Percentiles rank a stretch among this genome's conserved stretches.
Evolutionary conservation across 148 eudicot species (phyloP).

Genomic region (Chenopodium quinoa): DNA sequence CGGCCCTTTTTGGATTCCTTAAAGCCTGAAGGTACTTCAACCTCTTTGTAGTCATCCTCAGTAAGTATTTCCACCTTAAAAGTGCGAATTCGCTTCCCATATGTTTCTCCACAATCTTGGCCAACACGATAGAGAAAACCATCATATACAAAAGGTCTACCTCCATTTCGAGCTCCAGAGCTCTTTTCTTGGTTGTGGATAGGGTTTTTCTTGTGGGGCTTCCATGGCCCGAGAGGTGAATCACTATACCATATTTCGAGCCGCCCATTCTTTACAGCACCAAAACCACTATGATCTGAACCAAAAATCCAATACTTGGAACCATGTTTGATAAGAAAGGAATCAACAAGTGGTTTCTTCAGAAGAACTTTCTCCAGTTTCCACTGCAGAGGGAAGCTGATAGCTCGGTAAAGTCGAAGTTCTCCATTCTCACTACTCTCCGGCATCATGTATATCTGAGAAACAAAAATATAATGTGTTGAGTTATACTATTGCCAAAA

Average conservation of each 20-base stretch:
- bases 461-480: neutral
- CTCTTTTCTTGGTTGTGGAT: constrained; percentile 56
- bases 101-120: constrained; percentile 90
- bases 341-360: constrained; percentile 83
- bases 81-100: constrained; percentile 63
- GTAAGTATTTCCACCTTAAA: constrained; percentile 71
- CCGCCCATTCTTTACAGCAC: constrained; percentile 71
- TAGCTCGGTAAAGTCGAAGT: constrained; percentile 75
- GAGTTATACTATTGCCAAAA: neutral
- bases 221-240: constrained; percentile 96
- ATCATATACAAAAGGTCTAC: constrained; percentile 71
- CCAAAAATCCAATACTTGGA: constrained; percentile 89
- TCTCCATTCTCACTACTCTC: constrained; percentile 86
- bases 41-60: constrained; percentile 62
- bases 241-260: constrained; percentile 87
- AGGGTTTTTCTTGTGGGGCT: constrained; percentile 80
- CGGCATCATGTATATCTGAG: constrained; percentile 90
- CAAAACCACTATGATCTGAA: constrained; percentile 76
- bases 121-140: constrained; percentile 82
- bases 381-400: constrained; percentile 77
- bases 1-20: constrained; percentile 58
- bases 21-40: constrained; percentile 66
- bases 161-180: constrained; percentile 87
- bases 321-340: constrained; percentile 56
- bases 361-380: constrained; percentile 59